phyloP scores from a whole-genome alignment of 2,329 filamentous ascomycete genomes.

The Fusarium veterinarium region DNA sequence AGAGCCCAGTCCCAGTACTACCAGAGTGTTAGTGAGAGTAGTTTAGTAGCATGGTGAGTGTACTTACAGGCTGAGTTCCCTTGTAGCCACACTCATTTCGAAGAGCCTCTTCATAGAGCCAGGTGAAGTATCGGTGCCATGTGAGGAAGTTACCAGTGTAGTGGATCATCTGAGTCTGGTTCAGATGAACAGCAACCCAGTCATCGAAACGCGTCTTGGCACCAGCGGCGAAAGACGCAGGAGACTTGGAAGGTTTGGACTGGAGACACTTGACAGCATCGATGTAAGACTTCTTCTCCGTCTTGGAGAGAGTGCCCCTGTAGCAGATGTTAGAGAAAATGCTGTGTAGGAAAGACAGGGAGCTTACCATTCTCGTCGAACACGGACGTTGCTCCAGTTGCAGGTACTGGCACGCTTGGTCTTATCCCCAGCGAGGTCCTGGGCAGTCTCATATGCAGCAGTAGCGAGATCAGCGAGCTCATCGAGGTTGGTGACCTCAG shows the following conservation, averaged over 20 bases:
- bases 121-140: slow-evolving; percentile 50
- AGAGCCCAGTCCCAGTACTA: slow-evolving; percentile 61
- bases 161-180: slow-evolving; percentile 59
- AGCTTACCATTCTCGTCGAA: slow-evolving; percentile 49
- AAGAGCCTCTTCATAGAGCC: slow-evolving; percentile 48
- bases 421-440: slow-evolving; percentile 29
- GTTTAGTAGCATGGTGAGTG: background rate
- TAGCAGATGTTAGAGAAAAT: background rate
- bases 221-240: slow-evolving; percentile 52
- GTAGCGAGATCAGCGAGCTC: slow-evolving; percentile 37
- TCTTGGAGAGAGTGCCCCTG: slow-evolving; percentile 43
- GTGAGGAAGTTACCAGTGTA: slow-evolving; percentile 49
- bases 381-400: slow-evolving; percentile 45
- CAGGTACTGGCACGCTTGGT: slow-evolving; percentile 42
- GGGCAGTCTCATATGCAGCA: slow-evolving; percentile 40
- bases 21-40: background rate
- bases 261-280: slow-evolving; percentile 59
- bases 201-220: slow-evolving; percentile 61
- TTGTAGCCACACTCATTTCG: slow-evolving; percentile 51
- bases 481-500: slow-evolving; percentile 38
- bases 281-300: slow-evolving; percentile 53
- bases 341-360: no score
- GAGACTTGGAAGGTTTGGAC: slow-evolving; percentile 50
- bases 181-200: slow-evolving; percentile 61
- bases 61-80: slow-evolving; percentile 53